Conservation (phyloP, 2,329 filamentous ascomycete species). For the Xylariaceae sp. region DNA sequence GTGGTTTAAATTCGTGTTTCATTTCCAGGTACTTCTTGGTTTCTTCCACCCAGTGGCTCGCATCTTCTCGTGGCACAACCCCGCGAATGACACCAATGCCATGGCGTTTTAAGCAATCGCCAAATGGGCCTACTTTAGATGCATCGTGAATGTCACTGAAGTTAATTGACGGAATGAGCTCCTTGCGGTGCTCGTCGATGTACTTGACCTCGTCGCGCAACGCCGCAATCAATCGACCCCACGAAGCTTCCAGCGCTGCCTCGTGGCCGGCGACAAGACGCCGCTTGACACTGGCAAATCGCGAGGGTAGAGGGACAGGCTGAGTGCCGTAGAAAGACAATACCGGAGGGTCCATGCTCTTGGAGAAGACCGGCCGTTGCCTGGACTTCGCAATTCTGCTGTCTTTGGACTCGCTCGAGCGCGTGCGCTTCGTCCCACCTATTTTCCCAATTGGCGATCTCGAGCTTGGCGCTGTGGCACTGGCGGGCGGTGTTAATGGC, state of each 20-base stretch:
- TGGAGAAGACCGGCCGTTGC: slow-evolving; percentile 31
- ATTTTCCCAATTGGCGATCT: slow-evolving; percentile 8
- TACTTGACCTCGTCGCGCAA: slow-evolving; percentile 51
- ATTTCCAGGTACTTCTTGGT: slow-evolving; percentile 56
- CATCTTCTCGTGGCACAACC: slow-evolving; percentile 57
- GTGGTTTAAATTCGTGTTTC: slow-evolving; percentile 49
- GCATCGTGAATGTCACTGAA: slow-evolving; percentile 49
- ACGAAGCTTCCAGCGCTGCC: slow-evolving; percentile 51
- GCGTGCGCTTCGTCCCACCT: slow-evolving; percentile 29
- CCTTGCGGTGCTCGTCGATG: slow-evolving; percentile 48
- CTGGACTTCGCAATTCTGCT: slow-evolving; percentile 31
- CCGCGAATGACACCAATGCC: slow-evolving; percentile 65
- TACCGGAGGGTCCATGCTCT: slow-evolving; percentile 48
- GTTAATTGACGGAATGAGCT: slow-evolving; percentile 56
- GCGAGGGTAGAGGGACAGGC: slow-evolving; percentile 56
- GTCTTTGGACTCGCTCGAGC: slow-evolving; percentile 31
- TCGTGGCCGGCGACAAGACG: slow-evolving; percentile 55
- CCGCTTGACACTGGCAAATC: slow-evolving; percentile 56
- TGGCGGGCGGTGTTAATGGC: not conserved
- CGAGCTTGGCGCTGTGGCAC: slow-evolving; percentile 1
- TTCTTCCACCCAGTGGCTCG: slow-evolving; percentile 56
- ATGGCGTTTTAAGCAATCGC: slow-evolving; percentile 55
- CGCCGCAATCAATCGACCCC: slow-evolving; percentile 51
- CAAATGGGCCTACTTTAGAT: slow-evolving; percentile 53
- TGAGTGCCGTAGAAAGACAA: slow-evolving; percentile 57